Base-by-base conservation (phyloP, 1,284 basidiomycete genomes). In the Ceratobasidium sp. region DNA sequence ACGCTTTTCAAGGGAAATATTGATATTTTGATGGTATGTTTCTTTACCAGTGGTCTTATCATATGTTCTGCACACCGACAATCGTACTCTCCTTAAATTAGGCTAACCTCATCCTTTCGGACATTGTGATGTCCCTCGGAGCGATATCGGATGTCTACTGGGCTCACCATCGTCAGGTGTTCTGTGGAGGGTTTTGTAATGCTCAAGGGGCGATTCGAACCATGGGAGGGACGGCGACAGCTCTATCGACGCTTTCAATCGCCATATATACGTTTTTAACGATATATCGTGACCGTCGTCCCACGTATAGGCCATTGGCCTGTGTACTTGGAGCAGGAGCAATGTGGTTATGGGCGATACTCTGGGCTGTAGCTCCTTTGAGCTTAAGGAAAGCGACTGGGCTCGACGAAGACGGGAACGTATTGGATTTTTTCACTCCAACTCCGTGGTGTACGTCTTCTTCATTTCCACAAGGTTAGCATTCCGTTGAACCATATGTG, bases 121-220 rank as follows among this genome's bases (percentile, higher is more conserved):
- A 70, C 17, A 56, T 70, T 15, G 38, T 70, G 40, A 70, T 70
- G 68, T 56, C 68, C 1, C 46, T 70, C 6, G 68, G 68, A 3
- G 50, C 68, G 13, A 38, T 42, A 57, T 57, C 68, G 52, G 52
- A 57, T 40, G 40, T 57, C 26, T 46, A 57, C 28, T 70, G 68
- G 68, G 68, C 68, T 1, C 20, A 56, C 12, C 28, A 54, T 0
- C 68, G 50, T 13, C 68, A 70, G 28, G 68, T 70, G 13, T 70
- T 17, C 33, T 56, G 50, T 23, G 68, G 68, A 3, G 38, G 28
- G 13, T 56, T 13, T 20, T 70, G 68, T 38, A 26, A 70, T 20
- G 52, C 52, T 7, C 68, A 70, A 57, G 68, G 68, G 17, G 46
- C 40, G 17, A 4, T 70, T 5, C 50, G 56, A 15, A 70, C 68